Evolutionary conservation across 139 green algal genomes (phyloP).

Genomic region (Chlamydomonas sp.): DNA sequence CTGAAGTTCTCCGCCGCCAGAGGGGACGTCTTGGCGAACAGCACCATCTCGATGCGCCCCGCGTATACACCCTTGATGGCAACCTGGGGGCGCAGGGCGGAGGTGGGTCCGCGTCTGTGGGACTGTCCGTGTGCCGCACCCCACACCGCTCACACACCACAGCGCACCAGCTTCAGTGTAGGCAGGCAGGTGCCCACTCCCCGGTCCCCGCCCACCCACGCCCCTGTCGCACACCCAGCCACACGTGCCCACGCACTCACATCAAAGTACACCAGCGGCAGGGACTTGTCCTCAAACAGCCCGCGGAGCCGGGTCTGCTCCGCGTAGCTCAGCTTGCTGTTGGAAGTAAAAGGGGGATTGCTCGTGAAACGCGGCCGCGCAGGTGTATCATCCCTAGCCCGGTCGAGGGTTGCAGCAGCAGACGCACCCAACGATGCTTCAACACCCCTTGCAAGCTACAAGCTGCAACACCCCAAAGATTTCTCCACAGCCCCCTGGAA

Average conservation of each 20-base stretch:
- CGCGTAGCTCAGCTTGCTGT: neutral
- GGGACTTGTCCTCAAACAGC: neutral
- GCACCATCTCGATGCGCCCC: slow-evolving; percentile 67
- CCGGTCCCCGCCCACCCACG: neutral
- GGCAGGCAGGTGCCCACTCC: neutral
- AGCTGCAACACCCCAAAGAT: too few relatives aligned
- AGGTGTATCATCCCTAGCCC: too few relatives aligned
- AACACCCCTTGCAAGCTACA: too few relatives aligned
- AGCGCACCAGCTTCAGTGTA: neutral
- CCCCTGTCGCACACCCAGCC: neutral
- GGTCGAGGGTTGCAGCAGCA: too few relatives aligned
- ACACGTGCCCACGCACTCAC: neutral
- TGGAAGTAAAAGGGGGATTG: neutral
- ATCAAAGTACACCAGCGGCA: slow-evolving; percentile 55
- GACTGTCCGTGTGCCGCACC: neutral
- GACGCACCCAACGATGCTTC: too few relatives aligned
- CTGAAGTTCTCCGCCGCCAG: slow-evolving; percentile 72
- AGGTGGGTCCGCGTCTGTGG: neutral
- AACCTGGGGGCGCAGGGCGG: slow-evolving; percentile 41
- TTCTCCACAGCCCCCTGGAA: too few relatives aligned
- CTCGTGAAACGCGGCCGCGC: too few relatives aligned
- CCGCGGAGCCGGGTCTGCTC: slow-evolving; percentile 4
- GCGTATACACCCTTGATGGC: slow-evolving; percentile 56
- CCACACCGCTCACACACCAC: too few relatives aligned
- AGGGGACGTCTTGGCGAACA: slow-evolving; percentile 57